Evolutionary conservation across 805 yeast species (phyloP).

Genomic region (Myxozyma neotropica): DNA sequence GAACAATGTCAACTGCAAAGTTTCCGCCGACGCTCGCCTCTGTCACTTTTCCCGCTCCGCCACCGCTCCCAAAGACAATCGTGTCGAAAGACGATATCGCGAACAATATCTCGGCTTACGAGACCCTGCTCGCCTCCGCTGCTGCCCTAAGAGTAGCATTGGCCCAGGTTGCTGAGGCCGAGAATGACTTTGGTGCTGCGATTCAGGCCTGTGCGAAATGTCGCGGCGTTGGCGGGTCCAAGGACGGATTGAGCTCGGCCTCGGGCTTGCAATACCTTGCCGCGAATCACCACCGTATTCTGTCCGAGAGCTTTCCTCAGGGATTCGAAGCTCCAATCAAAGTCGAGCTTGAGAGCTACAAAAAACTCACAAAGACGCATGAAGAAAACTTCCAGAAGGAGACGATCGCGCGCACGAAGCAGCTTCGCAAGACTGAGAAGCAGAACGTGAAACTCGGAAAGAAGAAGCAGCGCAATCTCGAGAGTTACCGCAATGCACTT

Average conservation of each 20-base stretch:
- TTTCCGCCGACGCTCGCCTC: constrained; percentile 36
- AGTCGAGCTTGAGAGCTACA: constrained; percentile 51
- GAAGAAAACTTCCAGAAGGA: constrained; percentile 58
- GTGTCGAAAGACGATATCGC: constrained; percentile 51
- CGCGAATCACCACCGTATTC: constrained; percentile 74
- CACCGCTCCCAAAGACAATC: constrained; percentile 53
- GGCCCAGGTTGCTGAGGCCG: constrained; percentile 54
- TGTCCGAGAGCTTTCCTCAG: constrained; percentile 59
- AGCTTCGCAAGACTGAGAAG: constrained; percentile 61
- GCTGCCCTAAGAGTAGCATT: constrained; percentile 52
- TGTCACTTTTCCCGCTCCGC: constrained; percentile 44
- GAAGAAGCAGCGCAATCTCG: constrained; percentile 62
- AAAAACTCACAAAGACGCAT: constrained; percentile 48
- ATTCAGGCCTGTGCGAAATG: constrained; percentile 65
- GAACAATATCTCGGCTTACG: constrained; percentile 52
- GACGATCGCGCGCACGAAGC: constrained; percentile 55
- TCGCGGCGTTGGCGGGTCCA: constrained; percentile 61
- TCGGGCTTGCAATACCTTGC: constrained; percentile 77
- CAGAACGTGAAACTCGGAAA: constrained; percentile 62
- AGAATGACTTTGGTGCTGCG: constrained; percentile 71
- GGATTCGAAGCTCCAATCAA: constrained; percentile 59
- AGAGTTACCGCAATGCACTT: constrained; percentile 67
- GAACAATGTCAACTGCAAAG: constrained; percentile 27
- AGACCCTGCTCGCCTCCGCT: constrained; percentile 53
- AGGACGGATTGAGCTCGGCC: constrained; percentile 68